These are phyloP conservation scores for Pichia eremophila DNA, from an alignment of 805 yeast species.

Conservation along the genomic window DNA sequence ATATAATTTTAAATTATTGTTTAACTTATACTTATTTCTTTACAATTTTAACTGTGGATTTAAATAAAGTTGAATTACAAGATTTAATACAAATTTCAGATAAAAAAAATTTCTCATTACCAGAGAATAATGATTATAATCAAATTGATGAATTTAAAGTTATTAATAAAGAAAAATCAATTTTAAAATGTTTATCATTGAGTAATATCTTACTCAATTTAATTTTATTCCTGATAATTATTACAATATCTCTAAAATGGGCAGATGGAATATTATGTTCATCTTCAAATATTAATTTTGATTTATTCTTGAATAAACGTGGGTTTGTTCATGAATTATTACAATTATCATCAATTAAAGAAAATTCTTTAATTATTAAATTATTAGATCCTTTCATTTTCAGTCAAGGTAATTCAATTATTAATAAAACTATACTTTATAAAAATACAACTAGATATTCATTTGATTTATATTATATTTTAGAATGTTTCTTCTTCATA, in stretches of 20 bases:
- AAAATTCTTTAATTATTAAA: not conserved
- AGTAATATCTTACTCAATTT: not conserved
- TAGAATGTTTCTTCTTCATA: constrained; percentile 47
- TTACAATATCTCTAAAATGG: not conserved
- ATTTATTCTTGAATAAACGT: constrained; percentile 22
- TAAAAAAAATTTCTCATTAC: not conserved
- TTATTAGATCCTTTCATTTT: constrained; percentile 1
- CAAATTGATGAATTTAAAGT: not conserved
- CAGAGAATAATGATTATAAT: not conserved
- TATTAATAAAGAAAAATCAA: not conserved
- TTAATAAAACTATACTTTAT: constrained; percentile 4
- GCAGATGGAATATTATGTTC: not conserved
- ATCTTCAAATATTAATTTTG: constrained; percentile 3
- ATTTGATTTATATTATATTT: constrained; percentile 40
- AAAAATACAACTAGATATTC: constrained; percentile 23
- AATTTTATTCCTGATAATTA: not conserved
- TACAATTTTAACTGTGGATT: constrained; percentile 59
- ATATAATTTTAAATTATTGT: constrained; percentile 48
- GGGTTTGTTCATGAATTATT: constrained; percentile 22
- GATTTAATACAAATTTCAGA: constrained; percentile 31
- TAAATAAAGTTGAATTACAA: constrained; percentile 50
- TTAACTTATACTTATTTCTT: constrained; percentile 57
- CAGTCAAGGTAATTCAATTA: not conserved
- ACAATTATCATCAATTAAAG: not conserved
- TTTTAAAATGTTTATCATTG: not conserved